Conservation (phyloP, 495 filamentous ascomycete genomes). For the Gamarada debralockiae region DNA sequence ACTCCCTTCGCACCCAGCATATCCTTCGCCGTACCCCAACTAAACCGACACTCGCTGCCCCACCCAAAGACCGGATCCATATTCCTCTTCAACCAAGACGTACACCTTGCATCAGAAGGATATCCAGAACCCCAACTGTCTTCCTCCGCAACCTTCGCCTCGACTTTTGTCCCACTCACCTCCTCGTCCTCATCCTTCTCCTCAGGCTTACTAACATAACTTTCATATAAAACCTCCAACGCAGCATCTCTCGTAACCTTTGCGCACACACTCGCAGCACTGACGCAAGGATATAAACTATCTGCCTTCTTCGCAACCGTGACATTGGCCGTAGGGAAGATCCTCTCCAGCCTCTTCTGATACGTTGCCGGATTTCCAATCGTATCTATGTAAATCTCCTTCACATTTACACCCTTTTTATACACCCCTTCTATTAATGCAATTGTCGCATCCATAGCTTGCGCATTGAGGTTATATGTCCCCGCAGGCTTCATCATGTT, state of each 20-base stretch:
- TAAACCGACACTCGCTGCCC: slow-evolving; percentile 88
- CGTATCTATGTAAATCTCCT: slow-evolving; percentile 92
- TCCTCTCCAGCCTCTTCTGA: slow-evolving; percentile 75
- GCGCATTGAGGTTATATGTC: slow-evolving; percentile 92
- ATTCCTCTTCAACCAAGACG: slow-evolving; percentile 73
- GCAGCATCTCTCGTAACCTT: slow-evolving; percentile 94
- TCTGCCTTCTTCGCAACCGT: slow-evolving; percentile 97
- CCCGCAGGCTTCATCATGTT: slow-evolving; percentile 70
- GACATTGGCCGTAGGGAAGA: slow-evolving; percentile 76
- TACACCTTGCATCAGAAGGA: slow-evolving; percentile 80
- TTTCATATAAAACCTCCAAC: slow-evolving; percentile 65
- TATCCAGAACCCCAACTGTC: slow-evolving; percentile 84
- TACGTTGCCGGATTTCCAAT: slow-evolving; percentile 79
- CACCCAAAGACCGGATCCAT: slow-evolving; percentile 96
- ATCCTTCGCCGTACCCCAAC: slow-evolving; percentile 93
- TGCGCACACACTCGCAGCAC: slow-evolving; percentile 87
- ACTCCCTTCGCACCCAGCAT: slow-evolving; percentile 68
- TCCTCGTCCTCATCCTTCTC: slow-evolving; percentile 19
- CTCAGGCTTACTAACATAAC: slow-evolving; percentile 15
- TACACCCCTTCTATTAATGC: slow-evolving; percentile 74
- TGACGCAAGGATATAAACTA: slow-evolving; percentile 87
- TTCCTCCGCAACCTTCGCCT: slow-evolving; percentile 13
- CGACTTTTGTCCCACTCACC: background rate
- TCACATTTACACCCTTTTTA: slow-evolving; percentile 69
- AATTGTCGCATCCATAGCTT: slow-evolving; percentile 95